Base-by-base conservation (phyloP, 192 early-diverging fungal genomes). In the Entomortierella beljakovae region DNA sequence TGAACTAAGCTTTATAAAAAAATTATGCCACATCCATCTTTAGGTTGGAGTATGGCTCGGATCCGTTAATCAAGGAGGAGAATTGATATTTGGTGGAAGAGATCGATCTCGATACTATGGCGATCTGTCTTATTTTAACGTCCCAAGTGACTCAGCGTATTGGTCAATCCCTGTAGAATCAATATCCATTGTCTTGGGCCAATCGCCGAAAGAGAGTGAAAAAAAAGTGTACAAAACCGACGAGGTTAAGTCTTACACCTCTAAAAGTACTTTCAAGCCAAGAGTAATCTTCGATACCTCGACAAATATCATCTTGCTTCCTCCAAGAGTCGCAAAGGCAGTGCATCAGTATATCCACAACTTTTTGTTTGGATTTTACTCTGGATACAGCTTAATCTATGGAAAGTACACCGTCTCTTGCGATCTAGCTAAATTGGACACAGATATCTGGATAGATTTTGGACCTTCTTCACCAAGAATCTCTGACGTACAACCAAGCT, bases 241-340 rank as follows among this genome's bases (percentile, higher is more conserved):
- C 26, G n/a, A 15, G 51, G 68, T 0, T 54, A 58, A 5, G 48
- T 58, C 1, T 25, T 22, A 34, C 23, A 28, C 54, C 13, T 46
- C 29, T 10, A 2, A 20, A 46, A 16, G 5, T 20, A 15, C 5
- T 15, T 46, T 16, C 5, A 46, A 16, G 5, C 68, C 52, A 40
- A 61, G 40, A 9, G 52, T 56, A 25, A 71, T 71, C 31, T 71
- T 71, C 26, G 68, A 71, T 38, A 71, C 68, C 13, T 70, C 59
- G n/a, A 54, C 68, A 1, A 62, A 71, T 31, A n/a, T 62, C 3
- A 71, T 62, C 52, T 11, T 71, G 16, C 31, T 71, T 2, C 68
- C 59, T 0, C 58, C 68, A 2, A 13, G 52, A 15, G 52, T 71
- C 10, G 68, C 68, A 16, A 20, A 25, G 2, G 54, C 28, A n/a